A percentile compares a stretch with the other conserved stretches of the same genome.
Conservation (phyloP, 306 rosid genomes). For the Argentina anserina region DNA sequence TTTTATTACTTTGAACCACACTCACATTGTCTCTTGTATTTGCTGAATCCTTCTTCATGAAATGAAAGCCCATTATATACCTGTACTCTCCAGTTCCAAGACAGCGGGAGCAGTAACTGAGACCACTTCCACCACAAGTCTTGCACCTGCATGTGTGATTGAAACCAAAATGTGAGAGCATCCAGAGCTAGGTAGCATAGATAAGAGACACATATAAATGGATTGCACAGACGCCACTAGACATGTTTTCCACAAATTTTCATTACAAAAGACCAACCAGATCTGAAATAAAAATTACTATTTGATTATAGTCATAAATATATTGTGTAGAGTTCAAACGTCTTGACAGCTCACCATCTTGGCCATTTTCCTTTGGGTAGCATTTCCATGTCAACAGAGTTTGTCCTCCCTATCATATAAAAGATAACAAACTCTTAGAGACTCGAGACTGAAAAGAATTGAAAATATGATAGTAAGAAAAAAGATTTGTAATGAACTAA, state of each 20-base stretch:
- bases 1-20: slow-evolving; percentile 24
- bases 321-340: not conserved
- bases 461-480: not conserved
- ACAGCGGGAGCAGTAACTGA: slow-evolving; percentile 75
- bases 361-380: slow-evolving; percentile 98
- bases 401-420: slow-evolving; percentile 59
- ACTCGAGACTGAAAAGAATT: not conserved
- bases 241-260: not conserved
- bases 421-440: not conserved
- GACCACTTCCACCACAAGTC: slow-evolving; percentile 86
- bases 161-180: not conserved
- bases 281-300: not conserved
- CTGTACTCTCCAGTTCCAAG: slow-evolving; percentile 90
- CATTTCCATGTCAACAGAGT: slow-evolving; percentile 53
- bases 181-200: not conserved
- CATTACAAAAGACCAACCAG: not conserved
- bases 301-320: not conserved
- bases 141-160: slow-evolving; percentile 49
- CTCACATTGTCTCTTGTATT: slow-evolving; percentile 24
- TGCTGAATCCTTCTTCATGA: slow-evolving; percentile 51
- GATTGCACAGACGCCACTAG: not conserved
- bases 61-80: slow-evolving; percentile 74
- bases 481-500: not conserved
- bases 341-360: slow-evolving; percentile 45
- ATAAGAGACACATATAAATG: not conserved